Evolutionary conservation across 768 basidiomycete genomes (phyloP), one percentile per base, ranked within the genome.

Genomic region (Lactarius pseudohatsudake): DNA sequence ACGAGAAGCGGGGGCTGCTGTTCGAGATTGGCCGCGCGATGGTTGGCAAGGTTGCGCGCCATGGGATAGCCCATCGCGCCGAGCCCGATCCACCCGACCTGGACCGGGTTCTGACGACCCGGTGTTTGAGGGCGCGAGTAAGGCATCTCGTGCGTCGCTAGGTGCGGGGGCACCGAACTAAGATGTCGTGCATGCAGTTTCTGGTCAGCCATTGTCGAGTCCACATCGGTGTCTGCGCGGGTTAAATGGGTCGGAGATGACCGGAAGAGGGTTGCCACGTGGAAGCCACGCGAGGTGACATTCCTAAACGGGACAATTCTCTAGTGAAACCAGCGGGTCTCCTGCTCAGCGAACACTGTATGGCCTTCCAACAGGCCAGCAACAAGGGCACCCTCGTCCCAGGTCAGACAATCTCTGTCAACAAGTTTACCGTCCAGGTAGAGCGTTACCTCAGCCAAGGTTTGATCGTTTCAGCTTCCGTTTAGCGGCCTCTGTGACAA

Each of bases 391-490:
- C 91, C 2, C 81, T 92, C 18, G 77, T 85, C 45, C 84, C 89
- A 5, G 97, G 97, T 4, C 94, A 97, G 76, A 84, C 89, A 57
- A 92, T 99, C 72, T 80, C 86, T 6, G 93, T 99, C 65, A 94
- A 94, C 79, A 92, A 92, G 72, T 90, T 90, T 78, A 86, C 82
- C 22, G 95, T 99, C 62, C 88, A 91, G 73, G 92, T 99, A 55
- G 96, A 98, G 75, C 86, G 89, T 74, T 98, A 97, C 81, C 85
- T 99, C 59, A 92, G 90, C 53, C 96, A 99, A 88, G 97, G 95
- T 89, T 72, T 69, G 80, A 75, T 56, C 62, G 45, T 18, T 64
- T 69, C 13, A 53, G 56, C 54, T 32, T 64, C 59, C 32, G 47
- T 47, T 59, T 11, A 54, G 30, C 57, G 45, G 50, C 47, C 62